Base-by-base conservation (phyloP, 495 filamentous ascomycete species). In the Baudoinia panamericana region DNA sequence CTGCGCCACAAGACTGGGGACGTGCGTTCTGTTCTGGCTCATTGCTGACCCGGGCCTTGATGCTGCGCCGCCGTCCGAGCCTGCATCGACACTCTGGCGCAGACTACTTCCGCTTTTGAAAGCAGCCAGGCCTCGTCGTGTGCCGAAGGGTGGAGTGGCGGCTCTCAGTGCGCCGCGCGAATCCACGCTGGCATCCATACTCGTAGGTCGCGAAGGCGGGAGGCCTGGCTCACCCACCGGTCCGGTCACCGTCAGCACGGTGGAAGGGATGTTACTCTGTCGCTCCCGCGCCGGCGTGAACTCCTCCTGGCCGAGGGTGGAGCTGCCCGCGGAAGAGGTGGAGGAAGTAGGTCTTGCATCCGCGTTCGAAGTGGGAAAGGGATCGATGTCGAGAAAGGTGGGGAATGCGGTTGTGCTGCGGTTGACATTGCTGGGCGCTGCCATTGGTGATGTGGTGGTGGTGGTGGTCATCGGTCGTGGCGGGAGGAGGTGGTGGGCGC, bases 1-100 rank as follows among this genome's bases (percentile, higher is more conserved):
- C 48, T 87, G 79, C 11, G 85, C 84, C 6, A 85, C 76, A 21
- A 97, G 63, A 1, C 80, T 82, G 6, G 90, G 87, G 25, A 93
- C 88, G 66, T 97, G 90, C 13, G 82, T 87, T 53, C 76, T 71
- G 56, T n/a, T n/a, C n/a, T n/a, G n/a, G n/a, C 81, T 84, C 2
- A 70, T 71, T 2, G 79, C 30, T 10, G 41, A 40, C 2, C 20
- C 26, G 4, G 49, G 45, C 24, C 46, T 43, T 13, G 41, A 46
- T 18, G 26, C 44, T 22, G 25, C 30, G 12, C 29, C 24, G 5
- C 22, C 26, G 19, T 16, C 25, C 19, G 56, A 50, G 29, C 64
- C 73, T 23, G 62, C 66, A 37, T 45, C 33, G 4, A 13, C 26
- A 15, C 39, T 41, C 33, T 63, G 22, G 28, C 26, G 18, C 19